Conservation (phyloP, 1,284 basidiomycete species). For the Entoloma clypeatum region DNA sequence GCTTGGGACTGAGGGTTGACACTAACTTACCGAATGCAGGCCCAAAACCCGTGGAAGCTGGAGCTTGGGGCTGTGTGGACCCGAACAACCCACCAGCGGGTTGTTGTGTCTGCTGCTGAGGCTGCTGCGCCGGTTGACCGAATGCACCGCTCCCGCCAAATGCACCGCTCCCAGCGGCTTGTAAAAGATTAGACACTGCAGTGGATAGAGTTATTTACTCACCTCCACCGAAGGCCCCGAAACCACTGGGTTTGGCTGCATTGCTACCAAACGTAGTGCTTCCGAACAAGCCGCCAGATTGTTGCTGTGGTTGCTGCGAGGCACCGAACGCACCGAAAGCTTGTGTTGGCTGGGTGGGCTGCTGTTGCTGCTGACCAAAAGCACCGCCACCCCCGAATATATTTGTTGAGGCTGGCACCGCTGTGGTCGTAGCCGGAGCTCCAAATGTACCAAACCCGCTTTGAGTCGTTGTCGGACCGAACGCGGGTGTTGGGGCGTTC, state of each 20-base stretch:
- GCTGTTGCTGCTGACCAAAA: slow-evolving; percentile 40
- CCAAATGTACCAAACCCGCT: slow-evolving; percentile 40
- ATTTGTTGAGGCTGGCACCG: slow-evolving; percentile 26
- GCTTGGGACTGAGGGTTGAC: not conserved
- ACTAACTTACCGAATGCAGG: slow-evolving; percentile 22
- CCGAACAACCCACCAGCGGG: slow-evolving; percentile 25
- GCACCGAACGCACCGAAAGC: slow-evolving; percentile 48
- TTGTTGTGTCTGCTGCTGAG: slow-evolving; percentile 24
- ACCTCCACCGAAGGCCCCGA: slow-evolving; percentile 45
- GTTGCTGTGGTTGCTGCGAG: slow-evolving; percentile 28
- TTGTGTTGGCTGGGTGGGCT: slow-evolving; percentile 28
- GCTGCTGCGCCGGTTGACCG: slow-evolving; percentile 32
- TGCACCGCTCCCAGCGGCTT: slow-evolving; percentile 31
- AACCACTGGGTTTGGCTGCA: slow-evolving; percentile 33
- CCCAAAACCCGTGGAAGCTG: slow-evolving; percentile 20
- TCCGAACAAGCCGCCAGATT: slow-evolving; percentile 19
- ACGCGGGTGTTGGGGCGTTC: slow-evolving; percentile 29
- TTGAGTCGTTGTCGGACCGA: slow-evolving; percentile 29
- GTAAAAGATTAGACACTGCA: slow-evolving; percentile 24
- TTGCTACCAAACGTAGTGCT: slow-evolving; percentile 36
- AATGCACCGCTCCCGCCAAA: slow-evolving; percentile 37
- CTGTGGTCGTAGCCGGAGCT: slow-evolving; percentile 21
- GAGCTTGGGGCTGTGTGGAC: slow-evolving; percentile 17
- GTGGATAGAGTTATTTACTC: slow-evolving; percentile 11
- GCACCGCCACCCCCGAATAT: slow-evolving; percentile 43